These are phyloP conservation scores for Colletotrichum sp. DNA, from an alignment of 2,329 filamentous ascomycete species.

Conservation along the genomic window DNA sequence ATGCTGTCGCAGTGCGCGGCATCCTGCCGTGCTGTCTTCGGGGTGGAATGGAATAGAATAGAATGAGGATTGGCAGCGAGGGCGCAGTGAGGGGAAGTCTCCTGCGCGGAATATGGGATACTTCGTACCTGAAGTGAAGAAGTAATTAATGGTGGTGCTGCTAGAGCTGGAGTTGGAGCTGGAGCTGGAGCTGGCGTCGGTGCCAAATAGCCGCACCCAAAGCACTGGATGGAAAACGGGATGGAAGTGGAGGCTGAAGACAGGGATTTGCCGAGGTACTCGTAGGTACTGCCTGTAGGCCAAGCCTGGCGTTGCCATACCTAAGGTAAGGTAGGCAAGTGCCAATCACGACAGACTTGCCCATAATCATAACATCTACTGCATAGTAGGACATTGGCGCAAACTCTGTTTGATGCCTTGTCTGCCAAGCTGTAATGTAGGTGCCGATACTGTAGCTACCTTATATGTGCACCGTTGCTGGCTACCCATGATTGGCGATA, in stretches of 20 bases:
- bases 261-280: background rate
- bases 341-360: background rate
- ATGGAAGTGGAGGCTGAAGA: constrained; percentile 16
- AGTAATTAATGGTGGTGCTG: background rate
- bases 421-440: background rate
- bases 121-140: background rate
- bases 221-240: constrained; percentile 9
- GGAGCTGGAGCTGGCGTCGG: background rate
- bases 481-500: background rate
- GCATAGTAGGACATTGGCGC: background rate
- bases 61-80: background rate
- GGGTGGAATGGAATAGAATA: background rate
- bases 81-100: background rate
- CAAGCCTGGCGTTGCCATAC: background rate
- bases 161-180: background rate
- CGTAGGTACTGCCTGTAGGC: background rate
- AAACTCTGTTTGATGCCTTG: background rate
- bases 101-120: background rate
- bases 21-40: background rate
- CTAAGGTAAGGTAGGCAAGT: background rate
- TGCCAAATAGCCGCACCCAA: constrained; percentile 11
- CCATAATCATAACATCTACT: background rate
- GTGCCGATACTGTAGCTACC: background rate
- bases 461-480: background rate
- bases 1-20: background rate